phyloP scores from a whole-genome alignment of 768 basidiomycete species.

The Psilocybe cubensis region DNA sequence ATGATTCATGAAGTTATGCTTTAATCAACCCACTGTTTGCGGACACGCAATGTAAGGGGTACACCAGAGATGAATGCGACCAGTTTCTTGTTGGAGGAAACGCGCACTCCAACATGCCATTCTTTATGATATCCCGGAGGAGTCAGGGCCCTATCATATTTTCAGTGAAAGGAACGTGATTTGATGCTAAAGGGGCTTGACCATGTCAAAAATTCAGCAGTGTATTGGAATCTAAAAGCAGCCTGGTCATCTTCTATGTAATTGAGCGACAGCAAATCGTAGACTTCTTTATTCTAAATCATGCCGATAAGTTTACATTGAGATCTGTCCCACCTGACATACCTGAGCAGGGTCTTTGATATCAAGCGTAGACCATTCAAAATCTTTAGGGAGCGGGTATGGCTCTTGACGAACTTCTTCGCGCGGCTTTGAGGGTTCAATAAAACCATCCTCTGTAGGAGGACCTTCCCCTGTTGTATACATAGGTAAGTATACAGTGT shows the following conservation, averaged over 20 bases:
- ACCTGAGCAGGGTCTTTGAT: constrained; percentile 79
- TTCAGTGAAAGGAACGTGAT: neutral
- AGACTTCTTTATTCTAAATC: constrained; percentile 85
- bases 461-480: constrained; percentile 57
- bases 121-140: constrained; percentile 92
- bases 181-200: constrained; percentile 27
- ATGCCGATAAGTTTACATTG: constrained; percentile 4
- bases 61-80: constrained; percentile 97
- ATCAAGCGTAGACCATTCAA: constrained; percentile 88
- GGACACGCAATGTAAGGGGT: constrained; percentile 84
- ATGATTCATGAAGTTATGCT: neutral
- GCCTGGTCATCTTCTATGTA: constrained; percentile 98
- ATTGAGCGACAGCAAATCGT: constrained; percentile 87
- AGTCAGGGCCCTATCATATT: constrained; percentile 76
- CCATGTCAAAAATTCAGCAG: constrained; percentile 94
- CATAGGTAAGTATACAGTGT: neutral
- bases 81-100: constrained; percentile 87
- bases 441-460: constrained; percentile 79
- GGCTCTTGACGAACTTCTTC: constrained; percentile 89
- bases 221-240: constrained; percentile 96
- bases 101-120: constrained; percentile 97
- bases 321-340: neutral
- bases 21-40: constrained; percentile 64
- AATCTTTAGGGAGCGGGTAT: constrained; percentile 87
- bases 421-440: constrained; percentile 78